Evolutionary conservation across 2,329 filamentous ascomycete genomes (phyloP).

Genomic region (Ophidiomyces ophidiicola): DNA sequence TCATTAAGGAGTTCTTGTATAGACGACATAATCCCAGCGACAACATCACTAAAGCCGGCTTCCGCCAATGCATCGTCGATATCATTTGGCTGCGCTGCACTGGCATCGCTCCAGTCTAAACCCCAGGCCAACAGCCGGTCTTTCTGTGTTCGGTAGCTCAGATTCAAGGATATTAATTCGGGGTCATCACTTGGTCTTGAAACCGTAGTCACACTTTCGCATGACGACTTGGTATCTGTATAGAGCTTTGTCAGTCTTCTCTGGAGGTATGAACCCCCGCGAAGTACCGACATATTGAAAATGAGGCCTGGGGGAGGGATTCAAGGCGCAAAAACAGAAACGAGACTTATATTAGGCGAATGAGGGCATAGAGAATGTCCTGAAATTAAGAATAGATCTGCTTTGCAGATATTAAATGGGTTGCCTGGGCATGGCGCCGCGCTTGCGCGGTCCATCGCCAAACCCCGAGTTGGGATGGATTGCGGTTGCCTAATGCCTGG

Average conservation of each 20-base stretch:
- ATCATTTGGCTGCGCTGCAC: conserved; percentile 43
- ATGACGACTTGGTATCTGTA: conserved; percentile 51
- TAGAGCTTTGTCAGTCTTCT: conserved; percentile 49
- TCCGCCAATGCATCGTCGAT: conserved; percentile 52
- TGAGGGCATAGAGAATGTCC: neutral
- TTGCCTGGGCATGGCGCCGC: too few relatives aligned
- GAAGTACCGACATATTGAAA: conserved; percentile 34
- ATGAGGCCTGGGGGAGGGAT: neutral
- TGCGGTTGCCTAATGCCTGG: too few relatives aligned
- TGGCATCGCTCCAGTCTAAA: conserved; percentile 53
- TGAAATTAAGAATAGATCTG: neutral
- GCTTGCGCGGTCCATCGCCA: too few relatives aligned
- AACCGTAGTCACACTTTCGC: conserved; percentile 42
- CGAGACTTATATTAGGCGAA: neutral
- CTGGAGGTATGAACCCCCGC: conserved; percentile 34
- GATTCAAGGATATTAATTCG: conserved; percentile 45
- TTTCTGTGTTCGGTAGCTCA: conserved; percentile 51
- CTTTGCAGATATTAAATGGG: too few relatives aligned
- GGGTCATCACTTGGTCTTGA: conserved; percentile 40
- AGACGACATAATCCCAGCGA: conserved; percentile 51
- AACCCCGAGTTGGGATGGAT: too few relatives aligned
- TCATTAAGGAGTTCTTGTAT: conserved; percentile 52
- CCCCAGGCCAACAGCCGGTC: conserved; percentile 54
- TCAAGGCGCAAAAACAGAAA: neutral
- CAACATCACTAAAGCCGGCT: conserved; percentile 51